phyloP scores from a whole-genome alignment of 495 filamentous ascomycete species.

The Penicillium ochrochloron region DNA sequence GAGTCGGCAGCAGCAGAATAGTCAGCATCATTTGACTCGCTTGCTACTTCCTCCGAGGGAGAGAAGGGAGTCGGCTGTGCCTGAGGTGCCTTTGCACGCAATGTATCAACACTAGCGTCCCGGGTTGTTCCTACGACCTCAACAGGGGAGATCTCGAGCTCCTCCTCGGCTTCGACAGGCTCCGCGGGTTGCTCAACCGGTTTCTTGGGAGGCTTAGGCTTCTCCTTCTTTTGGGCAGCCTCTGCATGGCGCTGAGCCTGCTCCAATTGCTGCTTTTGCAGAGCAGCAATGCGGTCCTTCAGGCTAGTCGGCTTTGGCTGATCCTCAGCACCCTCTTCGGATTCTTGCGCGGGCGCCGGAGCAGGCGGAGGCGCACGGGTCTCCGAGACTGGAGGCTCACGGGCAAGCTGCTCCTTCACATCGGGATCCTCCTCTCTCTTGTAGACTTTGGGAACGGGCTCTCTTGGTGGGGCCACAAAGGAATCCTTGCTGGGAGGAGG shows the following conservation, averaged over 20 bases:
- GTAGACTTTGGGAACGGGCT: constrained; percentile 75
- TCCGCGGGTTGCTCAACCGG: constrained; percentile 61
- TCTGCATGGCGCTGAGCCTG: constrained; percentile 81
- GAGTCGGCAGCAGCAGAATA: constrained; percentile 86
- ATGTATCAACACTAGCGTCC: constrained; percentile 63
- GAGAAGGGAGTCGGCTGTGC: constrained; percentile 50
- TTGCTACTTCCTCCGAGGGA: constrained; percentile 58
- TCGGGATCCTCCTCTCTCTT: constrained; percentile 89
- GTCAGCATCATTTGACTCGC: constrained; percentile 88
- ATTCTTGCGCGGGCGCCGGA: constrained; percentile 50
- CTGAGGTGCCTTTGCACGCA: constrained; percentile 49
- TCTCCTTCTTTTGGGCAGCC: constrained; percentile 81
- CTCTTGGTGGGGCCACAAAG: constrained; percentile 76
- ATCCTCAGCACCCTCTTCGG: constrained; percentile 65
- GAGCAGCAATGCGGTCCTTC: constrained; percentile 89
- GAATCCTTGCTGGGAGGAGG: constrained; percentile 93
- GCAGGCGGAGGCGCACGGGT: constrained; percentile 57
- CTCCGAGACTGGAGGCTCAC: constrained; percentile 53
- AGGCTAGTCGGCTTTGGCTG: constrained; percentile 88
- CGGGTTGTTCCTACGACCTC: constrained; percentile 46
- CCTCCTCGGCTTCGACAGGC: constrained; percentile 23
- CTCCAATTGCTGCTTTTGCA: constrained; percentile 93
- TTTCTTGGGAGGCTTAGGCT: constrained; percentile 84
- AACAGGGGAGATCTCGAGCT: constrained; percentile 46
- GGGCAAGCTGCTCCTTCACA: constrained; percentile 63